phyloP scores from a whole-genome alignment of 2,329 filamentous ascomycete genomes.

The Tricladium varicosporioides region DNA sequence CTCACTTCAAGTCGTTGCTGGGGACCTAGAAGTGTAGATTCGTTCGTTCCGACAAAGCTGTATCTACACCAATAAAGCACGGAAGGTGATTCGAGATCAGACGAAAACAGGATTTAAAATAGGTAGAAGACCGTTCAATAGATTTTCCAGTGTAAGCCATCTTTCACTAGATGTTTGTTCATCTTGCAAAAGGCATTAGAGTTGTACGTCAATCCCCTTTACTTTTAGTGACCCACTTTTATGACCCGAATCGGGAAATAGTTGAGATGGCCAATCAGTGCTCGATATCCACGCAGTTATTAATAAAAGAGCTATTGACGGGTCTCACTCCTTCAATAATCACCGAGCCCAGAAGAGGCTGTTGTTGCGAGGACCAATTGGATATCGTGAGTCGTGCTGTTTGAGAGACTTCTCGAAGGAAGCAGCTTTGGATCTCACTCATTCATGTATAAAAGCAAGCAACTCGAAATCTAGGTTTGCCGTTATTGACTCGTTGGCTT shows the following conservation, averaged over 20 bases:
- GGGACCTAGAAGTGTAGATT: too few relatives aligned
- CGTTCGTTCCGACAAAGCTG: too few relatives aligned
- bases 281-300: neutral
- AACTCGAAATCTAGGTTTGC: neutral
- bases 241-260: slow-evolving; percentile 10
- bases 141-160: too few relatives aligned
- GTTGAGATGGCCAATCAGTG: slow-evolving; percentile 17
- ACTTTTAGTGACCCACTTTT: too few relatives aligned
- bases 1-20: neutral
- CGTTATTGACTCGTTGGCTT: neutral
- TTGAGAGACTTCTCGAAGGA: neutral
- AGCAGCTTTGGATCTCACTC: neutral
- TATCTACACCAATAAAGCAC: too few relatives aligned
- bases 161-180: too few relatives aligned
- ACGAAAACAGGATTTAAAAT: too few relatives aligned
- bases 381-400: neutral
- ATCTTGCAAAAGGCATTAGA: too few relatives aligned
- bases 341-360: neutral
- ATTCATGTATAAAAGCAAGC: neutral
- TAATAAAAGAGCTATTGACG: neutral
- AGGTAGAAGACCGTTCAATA: too few relatives aligned
- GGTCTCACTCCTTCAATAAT: neutral
- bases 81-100: too few relatives aligned
- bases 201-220: too few relatives aligned
- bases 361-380: neutral